Conservation (phyloP, 805 yeast genomes). For the Ogataea neopini region DNA sequence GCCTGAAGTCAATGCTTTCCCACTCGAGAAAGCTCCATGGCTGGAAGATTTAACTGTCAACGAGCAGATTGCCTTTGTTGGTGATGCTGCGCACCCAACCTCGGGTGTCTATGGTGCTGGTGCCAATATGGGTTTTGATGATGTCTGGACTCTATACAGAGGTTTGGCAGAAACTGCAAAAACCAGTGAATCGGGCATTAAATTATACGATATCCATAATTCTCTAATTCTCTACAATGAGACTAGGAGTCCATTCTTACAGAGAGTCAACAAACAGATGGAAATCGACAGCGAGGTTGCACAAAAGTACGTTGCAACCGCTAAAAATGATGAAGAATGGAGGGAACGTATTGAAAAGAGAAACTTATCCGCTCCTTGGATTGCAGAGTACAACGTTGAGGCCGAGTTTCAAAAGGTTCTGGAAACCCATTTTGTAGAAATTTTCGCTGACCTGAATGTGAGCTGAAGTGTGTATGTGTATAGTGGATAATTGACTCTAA, state of each 20-base stretch:
- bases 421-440: slow-evolving; percentile 6
- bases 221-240: slow-evolving; percentile 8
- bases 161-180: slow-evolving; percentile 6
- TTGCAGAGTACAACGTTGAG: slow-evolving; percentile 12
- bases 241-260: slow-evolving; percentile 11
- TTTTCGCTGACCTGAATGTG: neutral
- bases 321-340: slow-evolving; percentile 13
- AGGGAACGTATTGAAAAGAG: slow-evolving; percentile 5
- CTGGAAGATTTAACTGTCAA: slow-evolving; percentile 4
- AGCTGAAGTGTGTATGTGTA: neutral
- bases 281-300: slow-evolving; percentile 12
- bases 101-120: slow-evolving; percentile 17
- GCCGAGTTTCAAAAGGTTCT: slow-evolving; percentile 11
- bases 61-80: slow-evolving; percentile 11
- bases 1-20: slow-evolving; percentile 13
- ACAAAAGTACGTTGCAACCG: slow-evolving; percentile 9
- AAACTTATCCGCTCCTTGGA: slow-evolving; percentile 9
- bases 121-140: slow-evolving; percentile 13
- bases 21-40: slow-evolving; percentile 13
- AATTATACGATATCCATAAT: slow-evolving; percentile 3
- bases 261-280: slow-evolving; percentile 11
- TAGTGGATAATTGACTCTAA: neutral
- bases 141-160: slow-evolving; percentile 12
- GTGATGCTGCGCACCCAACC: slow-evolving; percentile 16
- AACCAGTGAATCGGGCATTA: neutral